phyloP scores from a whole-genome alignment of 768 basidiomycete species.

The Lyophyllum atratum region DNA sequence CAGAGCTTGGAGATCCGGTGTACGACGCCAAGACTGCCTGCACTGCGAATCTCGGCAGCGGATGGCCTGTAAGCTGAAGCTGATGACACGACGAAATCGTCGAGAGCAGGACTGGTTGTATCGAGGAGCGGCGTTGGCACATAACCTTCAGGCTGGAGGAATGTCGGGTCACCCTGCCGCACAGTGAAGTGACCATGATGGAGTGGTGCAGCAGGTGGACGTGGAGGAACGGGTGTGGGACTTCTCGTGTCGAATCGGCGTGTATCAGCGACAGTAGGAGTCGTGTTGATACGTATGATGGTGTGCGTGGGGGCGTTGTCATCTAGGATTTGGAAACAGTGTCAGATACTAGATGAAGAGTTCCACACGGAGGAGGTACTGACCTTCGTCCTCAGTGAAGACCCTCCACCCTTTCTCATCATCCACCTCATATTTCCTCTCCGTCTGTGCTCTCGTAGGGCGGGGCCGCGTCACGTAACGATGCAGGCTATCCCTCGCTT shows the following conservation, averaged over 20 bases:
- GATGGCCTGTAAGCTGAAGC: not conserved
- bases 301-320: not conserved
- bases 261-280: not conserved
- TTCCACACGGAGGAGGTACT: not conserved
- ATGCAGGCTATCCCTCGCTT: not conserved
- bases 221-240: not conserved
- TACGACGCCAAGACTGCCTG: not conserved
- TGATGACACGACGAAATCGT: conserved; percentile 5
- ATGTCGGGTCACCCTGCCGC: not conserved
- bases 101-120: not conserved
- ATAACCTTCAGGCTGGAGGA: not conserved
- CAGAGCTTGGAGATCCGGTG: conserved; percentile 15
- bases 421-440: not conserved
- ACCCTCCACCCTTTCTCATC: not conserved
- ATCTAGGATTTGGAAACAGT: not conserved
- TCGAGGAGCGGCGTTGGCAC: not conserved
- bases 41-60: not conserved
- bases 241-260: not conserved
- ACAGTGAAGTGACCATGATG: not conserved
- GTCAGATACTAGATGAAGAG: not conserved
- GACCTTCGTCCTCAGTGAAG: not conserved
- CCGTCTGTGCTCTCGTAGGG: not conserved
- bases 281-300: not conserved
- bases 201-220: not conserved
- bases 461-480: not conserved